These are phyloP conservation scores for Takashimella koratensis DNA, from an alignment of 1,284 basidiomycete genomes.

Conservation along the genomic window DNA sequence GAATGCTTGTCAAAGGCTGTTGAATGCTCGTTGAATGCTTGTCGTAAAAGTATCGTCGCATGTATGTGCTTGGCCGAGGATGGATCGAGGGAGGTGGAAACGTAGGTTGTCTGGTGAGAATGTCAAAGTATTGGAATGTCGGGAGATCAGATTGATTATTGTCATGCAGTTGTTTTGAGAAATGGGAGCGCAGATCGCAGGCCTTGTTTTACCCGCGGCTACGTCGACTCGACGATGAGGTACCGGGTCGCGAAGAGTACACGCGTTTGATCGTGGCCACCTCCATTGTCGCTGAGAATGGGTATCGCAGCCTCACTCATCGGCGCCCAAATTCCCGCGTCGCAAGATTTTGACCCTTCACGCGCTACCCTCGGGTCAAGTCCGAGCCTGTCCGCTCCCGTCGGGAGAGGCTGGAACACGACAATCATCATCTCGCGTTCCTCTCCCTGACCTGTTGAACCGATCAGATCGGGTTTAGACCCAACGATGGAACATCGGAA, in stretches of 20 bases:
- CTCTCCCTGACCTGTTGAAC: not conserved
- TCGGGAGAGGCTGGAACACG: conserved; percentile 21
- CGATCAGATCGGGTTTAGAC: too few species aligned
- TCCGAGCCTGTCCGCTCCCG: conserved; percentile 28
- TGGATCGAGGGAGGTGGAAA: too few species aligned
- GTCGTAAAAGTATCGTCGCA: too few species aligned
- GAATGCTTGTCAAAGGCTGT: too few species aligned
- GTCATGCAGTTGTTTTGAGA: not conserved
- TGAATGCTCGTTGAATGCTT: not conserved
- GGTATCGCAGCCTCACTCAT: conserved; percentile 18
- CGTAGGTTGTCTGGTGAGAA: too few species aligned
- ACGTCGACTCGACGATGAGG: conserved; percentile 26
- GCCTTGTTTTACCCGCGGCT: not conserved
- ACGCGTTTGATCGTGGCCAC: not conserved
- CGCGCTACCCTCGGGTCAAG: conserved; percentile 22
- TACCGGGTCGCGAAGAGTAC: conserved; percentile 34
- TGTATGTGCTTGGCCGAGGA: too few species aligned
- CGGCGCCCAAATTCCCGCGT: conserved; percentile 28
- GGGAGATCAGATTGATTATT: too few species aligned
- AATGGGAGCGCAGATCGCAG: too few species aligned
- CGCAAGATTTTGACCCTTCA: conserved; percentile 8
- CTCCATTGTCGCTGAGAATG: not conserved
- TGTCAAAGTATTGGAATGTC: too few species aligned
- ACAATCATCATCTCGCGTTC: conserved; percentile 7
- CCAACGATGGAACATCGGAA: conserved; percentile 16